phyloP scores from a whole-genome alignment of 192 early-diverging fungal genomes.

The Entomortierella parvispora region DNA sequence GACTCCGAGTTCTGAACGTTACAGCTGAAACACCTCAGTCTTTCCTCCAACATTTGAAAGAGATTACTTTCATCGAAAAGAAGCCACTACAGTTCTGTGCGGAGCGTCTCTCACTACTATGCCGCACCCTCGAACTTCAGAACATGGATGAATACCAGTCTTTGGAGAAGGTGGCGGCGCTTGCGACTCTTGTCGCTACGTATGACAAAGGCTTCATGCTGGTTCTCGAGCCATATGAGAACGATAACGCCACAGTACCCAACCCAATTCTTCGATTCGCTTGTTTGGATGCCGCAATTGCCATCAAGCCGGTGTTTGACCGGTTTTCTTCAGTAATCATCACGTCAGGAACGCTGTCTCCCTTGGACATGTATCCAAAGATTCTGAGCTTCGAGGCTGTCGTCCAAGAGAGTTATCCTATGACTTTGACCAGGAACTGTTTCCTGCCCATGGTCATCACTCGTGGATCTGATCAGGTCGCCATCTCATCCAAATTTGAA shows the following conservation, averaged over 20 bases:
- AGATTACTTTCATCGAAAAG: slow-evolving; percentile 94
- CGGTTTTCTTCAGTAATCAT: slow-evolving; percentile 96
- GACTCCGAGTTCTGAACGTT: slow-evolving; percentile 96
- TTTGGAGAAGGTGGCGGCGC: slow-evolving; percentile 85
- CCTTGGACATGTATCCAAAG: slow-evolving; percentile 97
- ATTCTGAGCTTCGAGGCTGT: slow-evolving; percentile 90
- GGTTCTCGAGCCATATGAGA: slow-evolving; percentile 97
- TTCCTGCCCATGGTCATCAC: slow-evolving; percentile 98
- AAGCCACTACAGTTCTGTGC: slow-evolving; percentile 97
- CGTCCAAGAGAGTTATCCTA: slow-evolving; percentile 93
- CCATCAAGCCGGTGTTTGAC: slow-evolving; percentile 96
- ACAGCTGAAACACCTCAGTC: slow-evolving; percentile 95
- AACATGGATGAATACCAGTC: slow-evolving; percentile 90
- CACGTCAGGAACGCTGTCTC: slow-evolving; percentile 99
- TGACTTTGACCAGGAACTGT: slow-evolving; percentile 94
- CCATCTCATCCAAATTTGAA: slow-evolving; percentile 97
- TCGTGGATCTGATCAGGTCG: slow-evolving; percentile 97
- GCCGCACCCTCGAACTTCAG: slow-evolving; percentile 92
- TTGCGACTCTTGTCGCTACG: slow-evolving; percentile 96
- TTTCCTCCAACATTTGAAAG: slow-evolving; percentile 92
- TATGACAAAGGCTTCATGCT: slow-evolving; percentile 97
- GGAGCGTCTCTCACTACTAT: slow-evolving; percentile 88
- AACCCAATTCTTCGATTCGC: slow-evolving; percentile 92
- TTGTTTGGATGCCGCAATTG: slow-evolving; percentile 96
- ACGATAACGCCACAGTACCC: slow-evolving; percentile 89